Conservation (phyloP, 2,329 filamentous ascomycete species). For the Paracoccidioides lutzii region DNA sequence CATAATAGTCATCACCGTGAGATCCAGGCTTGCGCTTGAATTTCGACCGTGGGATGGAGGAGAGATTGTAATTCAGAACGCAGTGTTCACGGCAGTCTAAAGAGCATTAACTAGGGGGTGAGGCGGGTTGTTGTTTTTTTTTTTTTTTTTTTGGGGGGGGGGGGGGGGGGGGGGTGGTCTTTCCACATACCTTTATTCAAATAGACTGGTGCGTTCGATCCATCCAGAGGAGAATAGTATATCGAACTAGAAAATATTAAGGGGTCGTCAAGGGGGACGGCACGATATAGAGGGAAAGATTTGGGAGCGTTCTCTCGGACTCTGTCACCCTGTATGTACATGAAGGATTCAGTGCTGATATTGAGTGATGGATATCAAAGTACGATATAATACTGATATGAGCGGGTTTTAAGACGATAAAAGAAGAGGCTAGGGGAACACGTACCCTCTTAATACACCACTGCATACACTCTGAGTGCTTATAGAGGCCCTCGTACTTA, state of each 20-base stretch:
- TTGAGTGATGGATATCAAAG: not conserved
- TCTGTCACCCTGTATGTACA: conserved; percentile 1
- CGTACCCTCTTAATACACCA: conserved; percentile 1
- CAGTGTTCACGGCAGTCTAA: conserved; percentile 3
- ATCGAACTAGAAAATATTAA: conserved; percentile 1
- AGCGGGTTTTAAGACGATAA: not conserved
- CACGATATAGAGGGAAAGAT: conserved; percentile 1
- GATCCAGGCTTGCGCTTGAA: not conserved
- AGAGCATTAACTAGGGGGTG: not conserved
- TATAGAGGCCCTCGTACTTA: conserved; percentile 1
- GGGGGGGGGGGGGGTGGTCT: not conserved
- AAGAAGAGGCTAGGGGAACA: not conserved
- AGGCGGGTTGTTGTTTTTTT: too few species aligned
- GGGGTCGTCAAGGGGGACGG: conserved; percentile 1
- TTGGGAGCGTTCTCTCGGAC: not conserved
- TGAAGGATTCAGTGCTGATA: not conserved
- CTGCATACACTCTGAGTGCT: conserved; percentile 3
- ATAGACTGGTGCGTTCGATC: not conserved
- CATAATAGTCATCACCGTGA: not conserved
- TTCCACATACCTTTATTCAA: not conserved
- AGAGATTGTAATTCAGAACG: conserved; percentile 2
- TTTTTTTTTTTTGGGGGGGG: too few species aligned
- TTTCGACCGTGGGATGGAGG: conserved; percentile 2
- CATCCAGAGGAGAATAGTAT: not conserved
- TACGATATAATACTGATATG: not conserved